phyloP scores from a whole-genome alignment of 176 grass and related monocot species.

The Aegilops umbellulata region DNA sequence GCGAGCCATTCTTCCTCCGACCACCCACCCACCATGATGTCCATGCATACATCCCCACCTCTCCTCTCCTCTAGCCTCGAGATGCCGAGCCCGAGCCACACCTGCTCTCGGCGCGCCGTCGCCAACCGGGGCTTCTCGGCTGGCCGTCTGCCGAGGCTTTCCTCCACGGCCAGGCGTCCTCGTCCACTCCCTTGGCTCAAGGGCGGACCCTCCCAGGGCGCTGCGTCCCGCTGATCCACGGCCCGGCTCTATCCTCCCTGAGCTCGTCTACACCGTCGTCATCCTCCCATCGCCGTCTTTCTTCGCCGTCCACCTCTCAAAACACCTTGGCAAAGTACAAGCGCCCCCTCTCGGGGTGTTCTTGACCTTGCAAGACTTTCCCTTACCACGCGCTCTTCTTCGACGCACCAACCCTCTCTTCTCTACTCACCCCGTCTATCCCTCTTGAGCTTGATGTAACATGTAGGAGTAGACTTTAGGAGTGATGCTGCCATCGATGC shows the following conservation, averaged over 20 bases:
- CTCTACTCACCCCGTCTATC: neutral
- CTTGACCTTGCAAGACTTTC: slow-evolving; percentile 36
- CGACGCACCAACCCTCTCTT: neutral
- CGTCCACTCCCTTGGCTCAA: neutral
- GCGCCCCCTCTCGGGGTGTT: fast-evolving
- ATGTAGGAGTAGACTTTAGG: neutral
- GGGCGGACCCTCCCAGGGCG: neutral
- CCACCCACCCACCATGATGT: neutral
- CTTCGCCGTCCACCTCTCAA: neutral
- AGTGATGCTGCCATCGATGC: neutral
- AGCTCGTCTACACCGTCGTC: neutral
- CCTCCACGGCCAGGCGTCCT: neutral
- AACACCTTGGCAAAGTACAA: neutral
- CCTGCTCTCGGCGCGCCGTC: neutral
- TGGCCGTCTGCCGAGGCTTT: too few species aligned
- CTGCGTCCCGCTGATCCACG: neutral
- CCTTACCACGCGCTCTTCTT: neutral
- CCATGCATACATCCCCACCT: neutral
- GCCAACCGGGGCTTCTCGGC: neutral
- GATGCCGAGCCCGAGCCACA: neutral
- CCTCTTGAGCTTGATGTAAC: slow-evolving; percentile 33
- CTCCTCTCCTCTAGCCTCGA: neutral
- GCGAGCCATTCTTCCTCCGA: neutral
- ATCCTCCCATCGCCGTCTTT: neutral
- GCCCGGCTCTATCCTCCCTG: slow-evolving; percentile 19